Conservation (phyloP, 306 rosid genomes). For the Cicer judaicum region DNA sequence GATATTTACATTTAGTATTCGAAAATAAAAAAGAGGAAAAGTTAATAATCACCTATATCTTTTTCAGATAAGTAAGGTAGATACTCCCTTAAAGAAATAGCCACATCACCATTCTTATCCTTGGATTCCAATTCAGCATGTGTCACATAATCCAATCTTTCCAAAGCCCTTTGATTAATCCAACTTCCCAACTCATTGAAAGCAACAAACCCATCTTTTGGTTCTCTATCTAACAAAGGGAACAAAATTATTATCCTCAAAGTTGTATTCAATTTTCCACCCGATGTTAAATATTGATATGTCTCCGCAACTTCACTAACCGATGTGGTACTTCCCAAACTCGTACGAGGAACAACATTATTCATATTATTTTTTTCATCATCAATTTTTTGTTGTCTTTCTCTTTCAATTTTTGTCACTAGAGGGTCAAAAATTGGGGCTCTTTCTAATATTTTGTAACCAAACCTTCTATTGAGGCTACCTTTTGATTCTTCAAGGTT, state of each 20-base stretch:
- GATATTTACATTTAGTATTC: too few species aligned
- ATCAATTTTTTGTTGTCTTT: slow-evolving; percentile 22
- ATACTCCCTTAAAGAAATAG: slow-evolving; percentile 67
- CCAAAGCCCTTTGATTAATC: slow-evolving; percentile 55
- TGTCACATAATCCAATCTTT: slow-evolving; percentile 56
- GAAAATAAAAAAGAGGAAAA: not conserved
- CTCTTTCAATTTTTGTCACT: slow-evolving; percentile 39
- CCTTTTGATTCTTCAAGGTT: not conserved
- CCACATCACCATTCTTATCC: slow-evolving; percentile 60
- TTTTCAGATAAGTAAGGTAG: slow-evolving; percentile 62
- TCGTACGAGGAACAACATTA: not conserved
- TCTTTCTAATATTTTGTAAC: slow-evolving; percentile 43
- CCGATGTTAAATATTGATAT: slow-evolving; percentile 42
- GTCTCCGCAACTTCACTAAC: slow-evolving; percentile 41
- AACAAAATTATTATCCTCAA: slow-evolving; percentile 65
- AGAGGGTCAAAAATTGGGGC: slow-evolving; percentile 62
- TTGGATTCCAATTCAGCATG: slow-evolving; percentile 48
- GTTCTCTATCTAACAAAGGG: slow-evolving; percentile 68
- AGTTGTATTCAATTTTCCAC: slow-evolving; percentile 64
- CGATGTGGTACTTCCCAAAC: not conserved
- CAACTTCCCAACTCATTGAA: slow-evolving; percentile 61
- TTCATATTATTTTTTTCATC: too few species aligned
- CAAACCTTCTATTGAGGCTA: slow-evolving; percentile 60
- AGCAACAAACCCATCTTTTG: slow-evolving; percentile 57
- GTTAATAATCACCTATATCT: slow-evolving; percentile 51